Base-by-base conservation (phyloP, 2,329 filamentous ascomycete genomes). In the Hypoxylon sp. region DNA sequence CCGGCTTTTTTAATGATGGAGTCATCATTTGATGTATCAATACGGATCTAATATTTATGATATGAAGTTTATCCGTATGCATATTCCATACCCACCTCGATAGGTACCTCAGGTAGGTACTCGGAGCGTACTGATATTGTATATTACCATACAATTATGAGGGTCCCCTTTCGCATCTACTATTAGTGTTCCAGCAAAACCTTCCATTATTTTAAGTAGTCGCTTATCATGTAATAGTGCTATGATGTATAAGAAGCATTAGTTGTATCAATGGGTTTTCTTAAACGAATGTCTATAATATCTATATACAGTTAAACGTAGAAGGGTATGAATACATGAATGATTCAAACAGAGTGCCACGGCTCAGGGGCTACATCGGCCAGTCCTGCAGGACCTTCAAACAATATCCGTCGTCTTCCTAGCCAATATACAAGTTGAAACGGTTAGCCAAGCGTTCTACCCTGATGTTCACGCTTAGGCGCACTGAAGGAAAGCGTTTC, bases 401-500 rank as follows among this genome's bases (percentile, higher is more conserved):
- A 1, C 3, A 44, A 22, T 22, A 8, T 44, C 8, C 14, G 8
- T 50, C 14, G 6, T 50, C 22, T 50, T 25, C 13, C 10, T 8
- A 13, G 8, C 50, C 50, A 37, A 54, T 20, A 35, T 17, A 30
- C 10, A 54, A 25, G 17, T 35, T 22, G 50, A 54, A 35, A 37
- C 20, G 8, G 27, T 22, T 37, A 17, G 20, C 20, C 17, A 25
- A 54, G 2, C 13, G 6, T 37, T 14, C 8, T 2, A 40, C 20
- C 7, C 13, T 10, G 20, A 44, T 31, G 22, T 10, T 46, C 22
- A 22, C 10, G 13, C 22, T 56, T 37, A 54, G 30, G 49, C 46
- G 49, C 59, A 61, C 35, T 55, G 33, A n/a, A 61, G 59, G 59
- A 61, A 61, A 20, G 20, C 37, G 49, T 61, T 53, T 17, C 22